phyloP scores from a whole-genome alignment of 108 stramenopile species.

The Nitzschia sp. region DNA sequence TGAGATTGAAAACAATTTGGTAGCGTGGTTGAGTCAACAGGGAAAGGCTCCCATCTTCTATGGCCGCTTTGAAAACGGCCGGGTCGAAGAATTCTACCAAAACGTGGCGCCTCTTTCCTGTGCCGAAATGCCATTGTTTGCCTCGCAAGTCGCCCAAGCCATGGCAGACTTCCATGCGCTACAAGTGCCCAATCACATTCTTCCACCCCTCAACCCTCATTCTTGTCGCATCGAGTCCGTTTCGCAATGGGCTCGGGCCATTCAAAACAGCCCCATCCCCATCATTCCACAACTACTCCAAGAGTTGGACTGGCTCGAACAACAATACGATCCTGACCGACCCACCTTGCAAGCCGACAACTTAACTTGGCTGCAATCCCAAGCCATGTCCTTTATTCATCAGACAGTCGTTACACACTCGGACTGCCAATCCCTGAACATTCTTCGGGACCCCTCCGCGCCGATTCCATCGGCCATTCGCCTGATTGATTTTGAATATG shows the following conservation, averaged over 20 bases:
- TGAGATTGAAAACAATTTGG: conserved; percentile 48
- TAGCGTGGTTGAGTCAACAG: conserved; percentile 49
- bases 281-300: conserved; percentile 10
- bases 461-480: conserved; percentile 25
- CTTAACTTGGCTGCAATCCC: background rate
- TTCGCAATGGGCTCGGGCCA: background rate
- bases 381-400: conserved; percentile 34
- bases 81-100: conserved; percentile 69
- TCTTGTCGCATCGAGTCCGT: conserved; percentile 7
- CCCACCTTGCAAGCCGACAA: background rate
- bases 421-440: conserved; percentile 58
- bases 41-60: conserved; percentile 54
- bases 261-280: background rate
- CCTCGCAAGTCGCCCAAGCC: conserved; percentile 38
- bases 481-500: conserved; percentile 85
- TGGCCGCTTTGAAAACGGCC: conserved; percentile 71
- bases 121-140: conserved; percentile 40
- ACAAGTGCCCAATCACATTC: conserved; percentile 13
- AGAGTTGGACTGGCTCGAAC: conserved; percentile 47
- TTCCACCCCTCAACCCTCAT: conserved; percentile 3
- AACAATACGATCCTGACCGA: conserved; percentile 2
- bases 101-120: conserved; percentile 42
- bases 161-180: conserved; percentile 48
- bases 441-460: conserved; percentile 26
- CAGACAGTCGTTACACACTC: conserved; percentile 61